These are phyloP conservation scores for Galerina marginata DNA, from an alignment of 768 basidiomycete species.

Conservation along the genomic window DNA sequence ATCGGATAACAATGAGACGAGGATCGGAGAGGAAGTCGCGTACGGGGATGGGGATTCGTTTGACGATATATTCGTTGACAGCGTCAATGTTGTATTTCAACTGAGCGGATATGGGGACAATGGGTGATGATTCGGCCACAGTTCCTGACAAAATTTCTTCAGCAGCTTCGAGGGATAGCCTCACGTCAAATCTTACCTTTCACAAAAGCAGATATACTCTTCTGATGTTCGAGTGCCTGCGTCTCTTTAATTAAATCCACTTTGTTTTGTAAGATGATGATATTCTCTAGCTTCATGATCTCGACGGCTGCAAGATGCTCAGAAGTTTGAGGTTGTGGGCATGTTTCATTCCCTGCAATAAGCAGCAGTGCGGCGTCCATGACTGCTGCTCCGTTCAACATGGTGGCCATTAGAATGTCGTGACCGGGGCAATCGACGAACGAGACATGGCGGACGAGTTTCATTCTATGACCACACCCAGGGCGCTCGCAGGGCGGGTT, in stretches of 20 bases:
- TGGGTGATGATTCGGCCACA: slow-evolving; percentile 95
- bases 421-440: slow-evolving; percentile 98
- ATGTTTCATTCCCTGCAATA: slow-evolving; percentile 97
- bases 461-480: slow-evolving; percentile 90
- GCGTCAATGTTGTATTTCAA: slow-evolving; percentile 99
- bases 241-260: slow-evolving; percentile 97
- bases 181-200: slow-evolving; percentile 62
- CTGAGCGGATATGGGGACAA: slow-evolving; percentile 98
- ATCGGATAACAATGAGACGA: slow-evolving; percentile 96
- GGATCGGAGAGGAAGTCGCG: slow-evolving; percentile 94
- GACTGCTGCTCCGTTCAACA: slow-evolving; percentile 99
- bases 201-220: slow-evolving; percentile 94
- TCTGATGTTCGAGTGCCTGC: slow-evolving; percentile 94
- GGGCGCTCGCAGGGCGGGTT: slow-evolving; percentile 92
- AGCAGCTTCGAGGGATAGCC: not conserved
- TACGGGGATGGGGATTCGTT: slow-evolving; percentile 91
- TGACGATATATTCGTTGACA: slow-evolving; percentile 98
- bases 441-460: slow-evolving; percentile 93
- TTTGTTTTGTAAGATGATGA: slow-evolving; percentile 98
- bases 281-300: slow-evolving; percentile 98
- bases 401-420: slow-evolving; percentile 99
- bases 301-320: slow-evolving; percentile 99
- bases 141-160: slow-evolving; percentile 64
- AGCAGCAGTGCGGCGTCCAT: slow-evolving; percentile 98
- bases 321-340: slow-evolving; percentile 98